phyloP scores from a whole-genome alignment of 495 filamentous ascomycete genomes.

The Hypoxylon trugodes region DNA sequence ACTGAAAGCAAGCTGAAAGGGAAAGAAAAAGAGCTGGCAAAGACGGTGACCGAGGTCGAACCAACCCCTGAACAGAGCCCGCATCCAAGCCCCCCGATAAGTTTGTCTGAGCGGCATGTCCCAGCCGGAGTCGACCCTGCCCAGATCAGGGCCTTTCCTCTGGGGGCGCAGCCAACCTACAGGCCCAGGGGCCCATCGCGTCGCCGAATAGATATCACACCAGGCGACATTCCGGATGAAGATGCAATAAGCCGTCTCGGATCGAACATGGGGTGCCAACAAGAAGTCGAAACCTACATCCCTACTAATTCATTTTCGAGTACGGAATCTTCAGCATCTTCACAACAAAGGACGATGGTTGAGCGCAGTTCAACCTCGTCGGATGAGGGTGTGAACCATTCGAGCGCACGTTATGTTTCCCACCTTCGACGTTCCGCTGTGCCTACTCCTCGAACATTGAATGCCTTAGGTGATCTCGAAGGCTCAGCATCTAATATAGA shows the following conservation, averaged over 20 bases:
- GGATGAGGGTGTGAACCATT: constrained; percentile 31
- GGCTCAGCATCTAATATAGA: not conserved
- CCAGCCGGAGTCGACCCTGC: constrained; percentile 17
- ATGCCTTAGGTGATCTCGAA: constrained; percentile 21
- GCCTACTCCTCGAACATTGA: constrained; percentile 11
- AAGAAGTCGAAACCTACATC: constrained; percentile 40
- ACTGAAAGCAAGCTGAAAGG: constrained; percentile 31
- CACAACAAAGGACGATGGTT: constrained; percentile 32
- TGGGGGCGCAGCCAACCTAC: constrained; percentile 35
- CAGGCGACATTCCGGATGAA: constrained; percentile 6
- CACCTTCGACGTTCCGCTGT: constrained; percentile 25
- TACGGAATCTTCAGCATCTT: constrained; percentile 33
- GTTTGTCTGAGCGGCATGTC: constrained; percentile 34
- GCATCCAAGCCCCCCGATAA: constrained; percentile 37
- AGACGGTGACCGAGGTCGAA: constrained; percentile 30
- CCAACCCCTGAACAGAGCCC: constrained; percentile 41
- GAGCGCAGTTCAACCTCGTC: constrained; percentile 43
- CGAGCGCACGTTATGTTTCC: constrained; percentile 32
- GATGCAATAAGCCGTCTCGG: constrained; percentile 17
- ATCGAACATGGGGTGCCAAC: constrained; percentile 7
- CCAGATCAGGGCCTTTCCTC: constrained; percentile 20
- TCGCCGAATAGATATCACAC: constrained; percentile 12
- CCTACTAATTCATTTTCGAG: constrained; percentile 41
- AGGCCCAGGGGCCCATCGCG: constrained; percentile 31
- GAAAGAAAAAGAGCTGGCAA: constrained; percentile 34